Conservation (phyloP, 1,139 yeast genomes). For the Magnusiomyces fungicola region DNA sequence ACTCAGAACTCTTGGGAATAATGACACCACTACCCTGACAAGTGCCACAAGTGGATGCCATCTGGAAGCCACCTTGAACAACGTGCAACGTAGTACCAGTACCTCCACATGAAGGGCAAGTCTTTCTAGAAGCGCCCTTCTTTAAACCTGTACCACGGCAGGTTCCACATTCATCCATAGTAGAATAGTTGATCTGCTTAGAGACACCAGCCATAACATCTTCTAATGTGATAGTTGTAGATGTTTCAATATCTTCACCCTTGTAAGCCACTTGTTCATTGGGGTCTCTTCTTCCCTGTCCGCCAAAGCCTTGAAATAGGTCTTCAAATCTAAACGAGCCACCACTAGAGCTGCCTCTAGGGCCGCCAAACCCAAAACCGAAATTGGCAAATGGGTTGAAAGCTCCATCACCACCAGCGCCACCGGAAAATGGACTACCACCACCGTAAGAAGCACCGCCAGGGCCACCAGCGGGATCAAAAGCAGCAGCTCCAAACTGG, state of each 20-base stretch:
- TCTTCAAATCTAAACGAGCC: constrained; percentile 69
- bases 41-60: constrained; percentile 85
- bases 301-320: constrained; percentile 69
- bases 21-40: constrained; percentile 88
- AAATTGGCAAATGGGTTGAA: constrained; percentile 33
- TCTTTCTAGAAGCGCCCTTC: constrained; percentile 62
- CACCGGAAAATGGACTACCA: constrained; percentile 16
- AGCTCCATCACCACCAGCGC: constrained; percentile 32
- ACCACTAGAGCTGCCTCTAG: constrained; percentile 25
- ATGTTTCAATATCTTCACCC: constrained; percentile 83
- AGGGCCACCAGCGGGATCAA: constrained; percentile 48
- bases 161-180: constrained; percentile 67
- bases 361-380: constrained; percentile 49
- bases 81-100: constrained; percentile 84
- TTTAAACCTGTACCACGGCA: constrained; percentile 86
- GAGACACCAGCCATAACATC: constrained; percentile 80
- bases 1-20: constrained; percentile 60
- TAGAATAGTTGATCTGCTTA: constrained; percentile 60
- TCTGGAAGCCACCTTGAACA: constrained; percentile 90
- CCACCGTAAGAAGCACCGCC: constrained; percentile 37
- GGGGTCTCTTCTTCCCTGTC: constrained; percentile 32
- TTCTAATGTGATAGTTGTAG: constrained; percentile 67
- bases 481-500: constrained; percentile 84
- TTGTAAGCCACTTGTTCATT: constrained; percentile 51
- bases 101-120: constrained; percentile 88